Evolutionary conservation across 1,284 basidiomycete genomes (phyloP), one percentile per base, ranked within the genome.

Genomic region (Rhodotorula sp.): DNA sequence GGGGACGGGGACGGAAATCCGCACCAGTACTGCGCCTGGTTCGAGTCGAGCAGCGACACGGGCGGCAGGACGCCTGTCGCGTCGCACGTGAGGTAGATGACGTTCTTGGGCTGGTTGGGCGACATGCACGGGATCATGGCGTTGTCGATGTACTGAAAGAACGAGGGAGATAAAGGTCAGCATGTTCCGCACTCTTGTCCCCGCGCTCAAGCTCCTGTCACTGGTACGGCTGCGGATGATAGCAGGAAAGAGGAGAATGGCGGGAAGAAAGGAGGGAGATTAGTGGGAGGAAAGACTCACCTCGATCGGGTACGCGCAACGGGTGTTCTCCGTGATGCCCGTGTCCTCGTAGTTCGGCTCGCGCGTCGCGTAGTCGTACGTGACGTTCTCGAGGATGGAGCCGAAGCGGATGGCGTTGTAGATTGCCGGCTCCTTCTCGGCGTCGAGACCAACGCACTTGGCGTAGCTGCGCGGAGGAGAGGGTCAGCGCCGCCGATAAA

Each of bases 11-110:
- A 29, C 29, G 21, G 68, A n/a, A 63, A 65, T 17, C 82, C 80
- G 70, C 82, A 83, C 80, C 81, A 82, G 80, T 99, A 99, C 83
- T 91, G 92, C 13, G 96, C 96, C 84, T 99, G 96, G 81, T 92
- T 92, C 36, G 94, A 89, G 19, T 92, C 89, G 76, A 99, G 88
- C 82, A 91, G 92, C 81, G 91, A 91, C 74, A 99, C 93, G 29
- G 96, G 96, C 6, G 96, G 96, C 63, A 99, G 88, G 57, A 99
- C 95, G 86, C 96, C 96, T 82, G 96, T 98, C 37, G 96, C 96
- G 80, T 99, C 96, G 83, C 96, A 98, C 15, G 61, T 64, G 9
- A 73, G 57, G 51, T 58, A 76, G 56, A 66, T 79, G 61, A 80
- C 72, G 73, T 80, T 84, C 70, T 80, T 81, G 37, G 94, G 94